A percentile compares a stretch with the other conserved stretches of the same genome.
Evolutionary conservation across 148 eudicot species (phyloP).

Genomic region (Vaccinium darrowii): DNA sequence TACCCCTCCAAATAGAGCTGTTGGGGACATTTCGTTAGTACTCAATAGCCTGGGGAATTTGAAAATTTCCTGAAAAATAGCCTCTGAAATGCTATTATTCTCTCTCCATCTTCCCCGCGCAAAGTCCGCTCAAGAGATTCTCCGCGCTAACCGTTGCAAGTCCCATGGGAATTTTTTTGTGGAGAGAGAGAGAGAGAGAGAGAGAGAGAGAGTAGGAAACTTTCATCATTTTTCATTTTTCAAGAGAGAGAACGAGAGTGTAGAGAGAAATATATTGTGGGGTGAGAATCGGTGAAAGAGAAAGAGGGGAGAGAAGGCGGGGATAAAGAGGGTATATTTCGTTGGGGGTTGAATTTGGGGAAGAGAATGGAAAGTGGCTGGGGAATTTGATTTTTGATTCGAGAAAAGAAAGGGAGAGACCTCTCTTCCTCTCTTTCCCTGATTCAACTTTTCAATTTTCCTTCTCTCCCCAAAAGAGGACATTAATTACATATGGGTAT

Average conservation of each 20-base stretch:
- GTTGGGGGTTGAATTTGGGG: neutral
- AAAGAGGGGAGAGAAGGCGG: neutral
- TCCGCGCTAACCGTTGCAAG: neutral
- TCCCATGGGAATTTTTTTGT: neutral
- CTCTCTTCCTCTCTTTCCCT: conserved; percentile 25
- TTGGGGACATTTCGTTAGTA: too few relatives aligned
- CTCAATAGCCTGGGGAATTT: too few relatives aligned
- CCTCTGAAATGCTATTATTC: neutral
- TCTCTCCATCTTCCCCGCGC: neutral
- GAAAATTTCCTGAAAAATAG: neutral
- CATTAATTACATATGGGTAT: neutral
- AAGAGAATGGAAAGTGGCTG: conserved; percentile 27
- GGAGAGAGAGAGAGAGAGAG: conserved; percentile 2
- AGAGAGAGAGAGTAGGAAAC: conserved; percentile 2
- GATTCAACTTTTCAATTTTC: conserved; percentile 9
- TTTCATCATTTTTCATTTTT: neutral
- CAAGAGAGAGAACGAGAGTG: conserved; percentile 7
- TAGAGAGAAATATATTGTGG: neutral
- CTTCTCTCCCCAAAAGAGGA: neutral
- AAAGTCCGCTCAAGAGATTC: conserved; percentile 8
- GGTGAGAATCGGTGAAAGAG: neutral
- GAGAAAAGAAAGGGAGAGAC: conserved; percentile 2
- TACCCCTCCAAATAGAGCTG: too few relatives aligned
- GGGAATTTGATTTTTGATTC: conserved; percentile 30
- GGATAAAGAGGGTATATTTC: neutral